These are phyloP conservation scores for Penicillium sp. DNA, from an alignment of 2,329 filamentous ascomycete species.

Conservation along the genomic window DNA sequence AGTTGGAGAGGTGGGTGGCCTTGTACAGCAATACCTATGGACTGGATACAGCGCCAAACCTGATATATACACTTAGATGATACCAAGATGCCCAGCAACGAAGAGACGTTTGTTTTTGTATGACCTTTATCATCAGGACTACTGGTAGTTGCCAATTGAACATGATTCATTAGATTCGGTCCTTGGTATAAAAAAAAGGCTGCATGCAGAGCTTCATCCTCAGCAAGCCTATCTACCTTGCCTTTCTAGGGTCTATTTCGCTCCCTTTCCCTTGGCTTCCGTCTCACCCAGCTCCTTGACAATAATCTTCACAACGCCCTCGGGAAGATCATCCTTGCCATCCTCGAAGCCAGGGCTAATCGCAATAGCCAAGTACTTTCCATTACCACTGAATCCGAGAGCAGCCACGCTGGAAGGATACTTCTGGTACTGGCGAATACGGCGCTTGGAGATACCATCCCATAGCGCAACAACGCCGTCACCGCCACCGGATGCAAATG, in stretches of 20 bases:
- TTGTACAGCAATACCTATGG: background rate
- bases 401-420: constrained; percentile 78
- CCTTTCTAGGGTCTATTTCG: constrained; percentile 56
- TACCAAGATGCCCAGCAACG: constrained; percentile 27
- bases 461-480: constrained; percentile 91
- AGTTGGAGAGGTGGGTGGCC: no score
- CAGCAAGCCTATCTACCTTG: constrained; percentile 12
- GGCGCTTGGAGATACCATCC: constrained; percentile 88
- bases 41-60: constrained; percentile 6
- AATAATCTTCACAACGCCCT: constrained; percentile 74
- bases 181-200: constrained; percentile 29
- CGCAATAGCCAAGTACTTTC: constrained; percentile 76
- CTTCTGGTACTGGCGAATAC: constrained; percentile 86
- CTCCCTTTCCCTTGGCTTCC: constrained; percentile 83
- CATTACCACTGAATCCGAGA: constrained; percentile 75
- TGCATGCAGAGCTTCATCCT: background rate
- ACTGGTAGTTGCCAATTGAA: constrained; percentile 6
- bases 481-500: constrained; percentile 86
- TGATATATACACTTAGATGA: constrained; percentile 25
- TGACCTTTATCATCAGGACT: background rate
- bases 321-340: constrained; percentile 74
- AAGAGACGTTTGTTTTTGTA: constrained; percentile 9
- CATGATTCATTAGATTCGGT: constrained; percentile 23
- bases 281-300: constrained; percentile 82
- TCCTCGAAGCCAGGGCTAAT: constrained; percentile 88